Conservation (phyloP, 306 rosid species). For the Dryas drummondii region DNA sequence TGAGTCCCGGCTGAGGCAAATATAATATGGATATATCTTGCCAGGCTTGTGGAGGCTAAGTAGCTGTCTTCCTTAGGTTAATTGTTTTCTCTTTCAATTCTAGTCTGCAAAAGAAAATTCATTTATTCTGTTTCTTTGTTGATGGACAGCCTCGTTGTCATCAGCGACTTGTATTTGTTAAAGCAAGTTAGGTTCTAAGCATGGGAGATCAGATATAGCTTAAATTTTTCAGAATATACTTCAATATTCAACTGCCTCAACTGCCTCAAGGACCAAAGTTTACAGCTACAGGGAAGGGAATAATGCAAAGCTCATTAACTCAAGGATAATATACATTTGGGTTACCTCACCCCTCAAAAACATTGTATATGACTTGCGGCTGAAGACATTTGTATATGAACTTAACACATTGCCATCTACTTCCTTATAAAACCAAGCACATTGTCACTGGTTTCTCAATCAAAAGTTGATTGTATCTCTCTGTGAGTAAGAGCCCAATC, state of each 20-base stretch:
- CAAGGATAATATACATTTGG: too few relatives aligned
- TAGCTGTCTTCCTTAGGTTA: neutral
- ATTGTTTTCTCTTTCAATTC: neutral
- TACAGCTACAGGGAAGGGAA: too few relatives aligned
- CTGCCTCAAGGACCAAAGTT: too few relatives aligned
- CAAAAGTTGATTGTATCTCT: neutral
- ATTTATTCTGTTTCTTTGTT: conserved; percentile 17
- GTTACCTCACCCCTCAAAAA: too few relatives aligned
- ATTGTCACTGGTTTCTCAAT: neutral
- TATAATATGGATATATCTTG: too few relatives aligned
- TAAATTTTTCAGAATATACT: too few relatives aligned
- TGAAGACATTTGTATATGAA: neutral
- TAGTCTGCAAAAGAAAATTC: conserved; percentile 8
- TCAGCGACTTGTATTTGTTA: conserved; percentile 36
- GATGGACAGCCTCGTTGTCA: conserved; percentile 56
- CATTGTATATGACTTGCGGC: neutral
- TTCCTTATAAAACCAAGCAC: neutral
- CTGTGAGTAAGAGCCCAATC: neutral
- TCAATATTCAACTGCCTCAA: too few relatives aligned
- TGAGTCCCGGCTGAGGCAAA: too few relatives aligned
- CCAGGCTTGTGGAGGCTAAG: too few relatives aligned
- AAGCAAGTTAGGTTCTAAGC: too few relatives aligned
- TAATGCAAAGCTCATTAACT: too few relatives aligned
- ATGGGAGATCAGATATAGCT: too few relatives aligned
- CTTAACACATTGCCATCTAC: neutral